These are phyloP conservation scores for Serendipita vermifera DNA, from an alignment of 768 basidiomycete species.

Conservation along the genomic window DNA sequence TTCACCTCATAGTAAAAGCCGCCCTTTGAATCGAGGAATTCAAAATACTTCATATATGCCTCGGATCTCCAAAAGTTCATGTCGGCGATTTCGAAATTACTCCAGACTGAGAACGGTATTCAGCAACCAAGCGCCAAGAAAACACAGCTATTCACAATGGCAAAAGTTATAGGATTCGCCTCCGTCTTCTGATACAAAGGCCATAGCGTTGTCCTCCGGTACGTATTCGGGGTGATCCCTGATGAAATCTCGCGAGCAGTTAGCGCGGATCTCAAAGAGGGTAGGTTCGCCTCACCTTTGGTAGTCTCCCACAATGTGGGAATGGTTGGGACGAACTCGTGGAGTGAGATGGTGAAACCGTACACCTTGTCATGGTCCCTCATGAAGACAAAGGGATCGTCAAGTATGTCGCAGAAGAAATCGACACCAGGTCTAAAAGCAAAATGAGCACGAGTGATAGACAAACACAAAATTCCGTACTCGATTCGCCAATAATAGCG, in stretches of 20 bases:
- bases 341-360: conserved; percentile 65
- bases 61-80: conserved; percentile 75
- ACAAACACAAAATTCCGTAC: no score
- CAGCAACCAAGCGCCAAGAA: not conserved
- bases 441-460: no score
- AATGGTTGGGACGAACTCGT: conserved; percentile 70
- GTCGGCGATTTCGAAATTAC: conserved; percentile 83
- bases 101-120: conserved; percentile 50
- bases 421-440: conserved; percentile 54
- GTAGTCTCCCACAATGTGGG: conserved; percentile 64
- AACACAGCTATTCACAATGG: conserved; percentile 36
- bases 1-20: conserved; percentile 72
- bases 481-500: conserved; percentile 88
- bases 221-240: conserved; percentile 47
- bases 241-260: conserved; percentile 50
- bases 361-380: conserved; percentile 69
- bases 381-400: conserved; percentile 74
- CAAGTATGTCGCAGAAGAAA: conserved; percentile 58
- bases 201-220: conserved; percentile 51
- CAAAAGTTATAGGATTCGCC: conserved; percentile 64
- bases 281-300: conserved; percentile 35
- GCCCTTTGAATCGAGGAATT: conserved; percentile 62
- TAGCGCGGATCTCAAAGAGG: not conserved
- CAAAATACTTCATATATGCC: conserved; percentile 72
- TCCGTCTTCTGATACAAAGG: conserved; percentile 60